Evolutionary conservation across 2,329 filamentous ascomycete species (phyloP).

Genomic region (Kalmusia sp.): DNA sequence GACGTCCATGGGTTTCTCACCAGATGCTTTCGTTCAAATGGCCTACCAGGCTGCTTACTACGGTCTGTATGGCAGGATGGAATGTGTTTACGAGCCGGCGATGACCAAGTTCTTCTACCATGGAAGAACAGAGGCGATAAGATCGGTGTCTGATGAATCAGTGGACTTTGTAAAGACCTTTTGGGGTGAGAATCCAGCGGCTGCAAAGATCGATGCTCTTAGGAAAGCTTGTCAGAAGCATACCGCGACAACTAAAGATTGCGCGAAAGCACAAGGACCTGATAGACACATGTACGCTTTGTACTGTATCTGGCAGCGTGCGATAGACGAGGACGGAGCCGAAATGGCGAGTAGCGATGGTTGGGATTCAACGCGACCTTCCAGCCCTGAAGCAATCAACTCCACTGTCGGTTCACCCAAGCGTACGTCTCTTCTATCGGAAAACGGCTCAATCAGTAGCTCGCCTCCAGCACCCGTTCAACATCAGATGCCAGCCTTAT

Average conservation of each 20-base stretch:
- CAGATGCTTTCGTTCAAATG: conserved; percentile 98
- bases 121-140: conserved; percentile 91
- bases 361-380: conserved; percentile 46
- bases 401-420: conserved; percentile 62
- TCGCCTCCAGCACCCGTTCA: conserved; percentile 58
- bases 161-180: conserved; percentile 92
- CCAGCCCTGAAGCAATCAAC: conserved; percentile 62
- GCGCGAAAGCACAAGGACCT: conserved; percentile 87
- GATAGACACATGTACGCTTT: conserved; percentile 94
- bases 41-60: conserved; percentile 99
- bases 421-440: conserved; percentile 58
- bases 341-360: conserved; percentile 65
- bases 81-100: conserved; percentile 95
- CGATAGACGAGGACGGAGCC: conserved; percentile 74
- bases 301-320: conserved; percentile 93
- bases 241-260: conserved; percentile 78
- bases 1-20: conserved; percentile 94
- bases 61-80: conserved; percentile 89
- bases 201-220: conserved; percentile 85
- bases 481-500: conserved; percentile 75
- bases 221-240: conserved; percentile 85
- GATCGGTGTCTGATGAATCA: conserved; percentile 82
- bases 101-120: conserved; percentile 97
- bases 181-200: conserved; percentile 87
- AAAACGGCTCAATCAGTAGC: conserved; percentile 55